Base-by-base conservation (phyloP, 2,329 filamentous ascomycete species). In the Trichoderma polysporum region DNA sequence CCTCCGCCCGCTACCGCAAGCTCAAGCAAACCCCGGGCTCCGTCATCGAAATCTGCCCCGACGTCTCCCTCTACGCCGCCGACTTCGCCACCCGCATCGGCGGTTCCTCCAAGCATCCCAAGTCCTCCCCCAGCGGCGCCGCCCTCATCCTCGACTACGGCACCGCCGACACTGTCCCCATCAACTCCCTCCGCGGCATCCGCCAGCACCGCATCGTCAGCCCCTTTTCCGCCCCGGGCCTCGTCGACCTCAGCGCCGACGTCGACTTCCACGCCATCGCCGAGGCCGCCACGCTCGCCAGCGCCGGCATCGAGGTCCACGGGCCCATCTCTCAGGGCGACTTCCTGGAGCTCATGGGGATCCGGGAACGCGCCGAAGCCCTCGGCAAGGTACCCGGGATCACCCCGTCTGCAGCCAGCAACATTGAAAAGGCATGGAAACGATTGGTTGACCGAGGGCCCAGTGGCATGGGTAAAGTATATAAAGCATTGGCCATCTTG, bases 111-210 rank as follows among this genome's bases (percentile, higher is more conserved):
- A 72, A 81, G 45, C 71, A 83, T 6, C 80, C 83, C 0, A 94
- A 92, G 75, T 71, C 82, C 0, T 76, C 75, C 0, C 88, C 94
- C 1, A 90, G 89, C 0, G 95, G 95, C 58, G 95, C 94, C 9
- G 95, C 94, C 0, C 84, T 99, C n/a, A 92, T 99, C 72, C 88
- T 99, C 53, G 95, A 99, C 81, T 99, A 99, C 79, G 95, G 95
- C 19, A 91, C 94, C 4, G 79, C 88, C 3, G 84, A 88, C 72
- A 91, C 83, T 0, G 89, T 99, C 57, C 95, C 95, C 2, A 83
- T 91, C 68, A 97, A 97, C 83, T 96, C 93, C 0, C 85, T 99
- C 25, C 91, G 95, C 35, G 95, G 95, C 25, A 98, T 99, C 77
- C 87, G 89, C 39, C 82, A 85, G 15, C 95, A 99, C 80, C 82